Percentiles rank a stretch among this genome's conserved stretches.
These are phyloP conservation scores for Suillus sp. DNA, from an alignment of 768 basidiomycete genomes.

Conservation along the genomic window DNA sequence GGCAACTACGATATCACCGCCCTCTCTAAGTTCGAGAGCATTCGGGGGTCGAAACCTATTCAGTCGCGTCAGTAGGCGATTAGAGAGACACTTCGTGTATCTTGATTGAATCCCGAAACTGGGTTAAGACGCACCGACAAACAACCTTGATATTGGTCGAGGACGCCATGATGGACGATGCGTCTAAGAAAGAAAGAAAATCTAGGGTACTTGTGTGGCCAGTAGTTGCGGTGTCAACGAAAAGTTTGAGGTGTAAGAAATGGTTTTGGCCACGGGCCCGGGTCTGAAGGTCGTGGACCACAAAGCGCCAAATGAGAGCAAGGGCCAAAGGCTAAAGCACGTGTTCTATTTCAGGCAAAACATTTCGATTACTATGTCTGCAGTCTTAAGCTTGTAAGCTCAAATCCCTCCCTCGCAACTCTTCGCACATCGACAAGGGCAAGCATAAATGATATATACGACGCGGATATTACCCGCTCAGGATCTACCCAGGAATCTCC, in stretches of 20 bases:
- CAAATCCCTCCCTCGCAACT: background rate
- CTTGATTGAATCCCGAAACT: slow-evolving; percentile 16
- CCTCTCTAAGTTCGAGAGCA: slow-evolving; percentile 84
- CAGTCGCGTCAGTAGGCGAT: slow-evolving; percentile 14
- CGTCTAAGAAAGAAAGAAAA: slow-evolving; percentile 20
- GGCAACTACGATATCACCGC: slow-evolving; percentile 85
- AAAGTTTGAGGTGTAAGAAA: slow-evolving; percentile 8
- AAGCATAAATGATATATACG: background rate
- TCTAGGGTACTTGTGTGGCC: slow-evolving; percentile 20
- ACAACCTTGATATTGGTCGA: slow-evolving; percentile 96
- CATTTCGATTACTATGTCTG: background rate
- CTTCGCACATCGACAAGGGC: background rate
- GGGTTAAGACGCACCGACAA: slow-evolving; percentile 76
- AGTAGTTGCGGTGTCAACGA: slow-evolving; percentile 21
- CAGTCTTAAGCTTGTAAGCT: background rate
- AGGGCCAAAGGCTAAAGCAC: slow-evolving; percentile 9
- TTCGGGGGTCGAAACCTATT: slow-evolving; percentile 93
- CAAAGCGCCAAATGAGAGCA: slow-evolving; percentile 21
- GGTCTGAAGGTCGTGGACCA: slow-evolving; percentile 5
- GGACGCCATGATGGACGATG: slow-evolving; percentile 61
- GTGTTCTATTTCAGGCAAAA: slow-evolving; percentile 23
- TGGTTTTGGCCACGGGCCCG: slow-evolving; percentile 13
- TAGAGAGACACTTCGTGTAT: slow-evolving; percentile 1
- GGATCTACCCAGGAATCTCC: background rate
- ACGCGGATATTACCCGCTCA: background rate